phyloP scores from a whole-genome alignment of 129 eudicot genomes.

The Centrapalus pauciflorus region DNA sequence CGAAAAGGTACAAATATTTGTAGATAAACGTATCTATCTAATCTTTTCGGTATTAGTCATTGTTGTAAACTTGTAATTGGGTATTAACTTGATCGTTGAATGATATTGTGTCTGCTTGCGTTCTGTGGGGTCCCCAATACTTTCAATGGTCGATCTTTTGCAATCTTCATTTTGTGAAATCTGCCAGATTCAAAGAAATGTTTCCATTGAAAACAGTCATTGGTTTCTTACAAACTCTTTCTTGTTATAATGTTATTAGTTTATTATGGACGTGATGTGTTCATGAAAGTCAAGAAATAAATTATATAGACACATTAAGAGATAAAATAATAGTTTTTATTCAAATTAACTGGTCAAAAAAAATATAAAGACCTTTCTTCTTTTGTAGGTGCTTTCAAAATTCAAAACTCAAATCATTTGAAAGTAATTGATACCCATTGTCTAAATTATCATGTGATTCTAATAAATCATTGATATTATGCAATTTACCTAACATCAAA shows the following conservation, averaged over 20 bases:
- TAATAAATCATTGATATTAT: too few relatives aligned
- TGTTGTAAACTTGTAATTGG: slow-evolving; percentile 9
- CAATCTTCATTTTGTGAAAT: background rate
- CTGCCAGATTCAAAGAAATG: slow-evolving; percentile 6
- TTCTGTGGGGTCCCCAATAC: slow-evolving; percentile 21
- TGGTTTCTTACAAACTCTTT: slow-evolving; percentile 31
- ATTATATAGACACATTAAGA: too few relatives aligned
- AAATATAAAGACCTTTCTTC: too few relatives aligned
- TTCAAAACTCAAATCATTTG: too few relatives aligned
- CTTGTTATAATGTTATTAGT: slow-evolving; percentile 19
- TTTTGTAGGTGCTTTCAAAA: too few relatives aligned
- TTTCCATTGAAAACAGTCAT: slow-evolving; percentile 7
- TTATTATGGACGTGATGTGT: slow-evolving; percentile 16
- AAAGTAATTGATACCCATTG: too few relatives aligned
- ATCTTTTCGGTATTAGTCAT: slow-evolving; percentile 9
- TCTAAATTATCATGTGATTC: too few relatives aligned
- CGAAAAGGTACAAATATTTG: background rate
- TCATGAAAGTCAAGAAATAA: too few relatives aligned
- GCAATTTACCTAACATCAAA: too few relatives aligned
- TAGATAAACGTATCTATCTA: slow-evolving; percentile 2
- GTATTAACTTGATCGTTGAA: background rate
- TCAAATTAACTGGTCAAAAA: too few relatives aligned
- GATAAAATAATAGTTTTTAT: too few relatives aligned
- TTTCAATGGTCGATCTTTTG: background rate
- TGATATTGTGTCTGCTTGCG: background rate